Base-by-base conservation (phyloP, 345 rosid species). In the Cardamine occulta region DNA sequence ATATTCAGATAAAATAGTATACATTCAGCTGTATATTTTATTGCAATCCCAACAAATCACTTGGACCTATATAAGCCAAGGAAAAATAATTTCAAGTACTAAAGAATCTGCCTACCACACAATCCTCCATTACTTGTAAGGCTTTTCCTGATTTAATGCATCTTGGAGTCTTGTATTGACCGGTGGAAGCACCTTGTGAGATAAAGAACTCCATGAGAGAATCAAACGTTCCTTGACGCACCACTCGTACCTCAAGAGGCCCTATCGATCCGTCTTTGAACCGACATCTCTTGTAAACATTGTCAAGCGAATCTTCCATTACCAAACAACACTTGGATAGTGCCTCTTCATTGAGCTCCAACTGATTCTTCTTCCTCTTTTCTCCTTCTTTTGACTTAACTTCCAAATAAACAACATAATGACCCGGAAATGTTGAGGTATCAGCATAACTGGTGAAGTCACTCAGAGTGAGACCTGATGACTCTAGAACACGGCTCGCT, bases 151-250 rank as follows among this genome's bases (percentile, higher is more conserved):
- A 84, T 59, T 85, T 86, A 74, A 93, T 88, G 85, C 96, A 91
- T 73, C 97, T 88, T 3, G 97, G 94, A 18, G 97, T 91, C 83
- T 93, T 93, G 85, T 93, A 93, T 67, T 93, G 98, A 75, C 91
- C 91, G 14, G 84, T 88, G 1, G 98, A 93, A 52, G 97, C 89
- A 7, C 98, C 98, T 68, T 85, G 88, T 14, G 84, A 80, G 13
- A 89, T 85, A 21, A 91, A 89, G 12, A 82, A 87, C 79, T 93
- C 98, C 98, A 91, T 91, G 31, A 93, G 87, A 2, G 84, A 88
- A 69, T 91, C 93, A 68, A 93, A 93, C 51, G 89, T 76, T 28
- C 91, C 94, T 29, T 82, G 75, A 44, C 62, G 74, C 58, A 91
- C 98, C 55, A 91, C 90, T 71, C 94, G 85, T 57, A 91, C 86